Percentiles rank a stretch among this genome's conserved stretches.
Conservation (phyloP, 306 rosid genomes). For the Rosa rugosa region DNA sequence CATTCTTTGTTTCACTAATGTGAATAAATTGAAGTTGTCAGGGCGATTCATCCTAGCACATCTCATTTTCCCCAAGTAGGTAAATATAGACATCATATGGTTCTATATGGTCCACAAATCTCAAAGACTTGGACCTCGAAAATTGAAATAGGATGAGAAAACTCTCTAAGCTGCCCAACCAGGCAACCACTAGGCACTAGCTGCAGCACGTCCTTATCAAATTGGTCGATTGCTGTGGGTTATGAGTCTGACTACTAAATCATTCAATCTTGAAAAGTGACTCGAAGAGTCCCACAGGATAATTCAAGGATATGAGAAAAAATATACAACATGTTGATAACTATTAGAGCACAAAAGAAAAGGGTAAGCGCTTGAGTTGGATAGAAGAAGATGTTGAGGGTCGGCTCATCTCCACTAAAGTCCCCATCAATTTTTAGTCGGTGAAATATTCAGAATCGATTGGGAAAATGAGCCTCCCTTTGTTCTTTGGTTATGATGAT, state of each 20-base stretch:
- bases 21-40: neutral
- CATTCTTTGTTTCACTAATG: neutral
- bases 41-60: neutral
- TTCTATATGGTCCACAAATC: conserved; percentile 32
- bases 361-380: conserved; percentile 7
- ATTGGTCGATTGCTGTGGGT: conserved; percentile 32
- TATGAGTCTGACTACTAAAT: conserved; percentile 29
- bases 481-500: neutral
- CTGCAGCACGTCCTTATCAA: conserved; percentile 32
- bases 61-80: neutral
- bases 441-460: neutral
- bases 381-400: conserved; percentile 4
- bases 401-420: conserved; percentile 29
- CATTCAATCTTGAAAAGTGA: conserved; percentile 41
- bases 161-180: conserved; percentile 21
- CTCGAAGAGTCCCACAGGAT: conserved; percentile 18
- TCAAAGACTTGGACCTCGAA: conserved; percentile 10
- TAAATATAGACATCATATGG: neutral
- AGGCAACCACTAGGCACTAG: conserved; percentile 7
- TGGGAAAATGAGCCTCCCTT: conserved; percentile 1
- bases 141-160: conserved; percentile 27
- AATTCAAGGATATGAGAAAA: neutral
- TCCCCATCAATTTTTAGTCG: neutral
- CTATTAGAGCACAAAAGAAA: conserved; percentile 21
- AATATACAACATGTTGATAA: neutral